Evolutionary conservation across 106 monocot genomes (phyloP).

Genomic region (Iris macrosiphon): DNA sequence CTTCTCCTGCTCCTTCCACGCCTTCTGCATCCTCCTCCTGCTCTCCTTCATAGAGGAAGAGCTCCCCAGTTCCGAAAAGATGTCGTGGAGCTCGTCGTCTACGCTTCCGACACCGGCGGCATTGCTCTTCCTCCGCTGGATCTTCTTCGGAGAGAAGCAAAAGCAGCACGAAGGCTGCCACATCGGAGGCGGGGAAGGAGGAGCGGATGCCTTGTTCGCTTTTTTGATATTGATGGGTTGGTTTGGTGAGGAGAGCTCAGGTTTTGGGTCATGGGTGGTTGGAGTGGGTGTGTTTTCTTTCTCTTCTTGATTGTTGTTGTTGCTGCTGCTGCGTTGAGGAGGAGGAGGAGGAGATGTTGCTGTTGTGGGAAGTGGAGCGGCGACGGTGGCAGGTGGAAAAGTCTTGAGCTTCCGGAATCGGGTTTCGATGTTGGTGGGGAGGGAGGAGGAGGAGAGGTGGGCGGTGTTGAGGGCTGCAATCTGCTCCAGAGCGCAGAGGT

Average conservation of each 20-base stretch:
- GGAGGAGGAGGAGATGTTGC: too few relatives aligned
- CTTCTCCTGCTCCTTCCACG: conserved; percentile 45
- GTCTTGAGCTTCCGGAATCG: conserved; percentile 63
- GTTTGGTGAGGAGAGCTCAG: background rate
- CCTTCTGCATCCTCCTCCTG: conserved; percentile 33
- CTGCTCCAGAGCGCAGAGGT: conserved; percentile 50
- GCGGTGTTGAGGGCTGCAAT: conserved; percentile 62
- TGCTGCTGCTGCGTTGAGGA: too few relatives aligned
- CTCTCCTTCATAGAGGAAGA: conserved; percentile 28
- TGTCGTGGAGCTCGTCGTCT: conserved; percentile 10
- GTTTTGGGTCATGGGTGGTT: conserved; percentile 1
- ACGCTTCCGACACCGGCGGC: background rate
- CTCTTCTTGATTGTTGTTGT: too few relatives aligned
- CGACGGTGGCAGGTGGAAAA: conserved; percentile 18
- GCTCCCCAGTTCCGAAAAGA: conserved; percentile 28
- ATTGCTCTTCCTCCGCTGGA: conserved; percentile 15
- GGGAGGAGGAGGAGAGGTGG: conserved; percentile 36
- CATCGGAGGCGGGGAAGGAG: conserved; percentile 26
- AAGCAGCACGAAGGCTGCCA: conserved; percentile 32
- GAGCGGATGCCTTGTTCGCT: too few relatives aligned
- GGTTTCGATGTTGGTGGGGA: conserved; percentile 46
- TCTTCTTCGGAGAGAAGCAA: conserved; percentile 34
- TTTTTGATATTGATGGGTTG: too few relatives aligned
- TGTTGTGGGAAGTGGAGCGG: too few relatives aligned
- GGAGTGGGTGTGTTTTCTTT: conserved; percentile 22